These are phyloP conservation scores for Takashimella tepidaria DNA, from an alignment of 1,284 basidiomycete genomes.

Conservation along the genomic window DNA sequence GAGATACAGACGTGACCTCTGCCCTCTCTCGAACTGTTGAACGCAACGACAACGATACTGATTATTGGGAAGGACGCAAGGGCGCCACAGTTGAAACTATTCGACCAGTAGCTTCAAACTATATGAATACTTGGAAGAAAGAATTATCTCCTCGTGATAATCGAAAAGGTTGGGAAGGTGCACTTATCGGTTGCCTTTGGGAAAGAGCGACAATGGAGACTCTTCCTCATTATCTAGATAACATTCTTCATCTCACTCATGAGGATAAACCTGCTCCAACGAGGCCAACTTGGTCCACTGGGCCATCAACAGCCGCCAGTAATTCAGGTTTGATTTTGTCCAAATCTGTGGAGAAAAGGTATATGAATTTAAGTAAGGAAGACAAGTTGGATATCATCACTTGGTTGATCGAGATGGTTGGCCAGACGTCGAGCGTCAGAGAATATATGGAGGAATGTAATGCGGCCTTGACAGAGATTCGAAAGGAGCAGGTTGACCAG, in stretches of 20 bases:
- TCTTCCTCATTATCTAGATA: slow-evolving; percentile 67
- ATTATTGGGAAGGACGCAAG: slow-evolving; percentile 45
- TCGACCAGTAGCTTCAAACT: slow-evolving; percentile 28
- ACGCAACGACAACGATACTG: slow-evolving; percentile 34
- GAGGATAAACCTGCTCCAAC: slow-evolving; percentile 46
- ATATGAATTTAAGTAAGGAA: slow-evolving; percentile 63
- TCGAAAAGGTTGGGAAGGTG: slow-evolving; percentile 64
- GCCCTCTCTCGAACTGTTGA: slow-evolving; percentile 25
- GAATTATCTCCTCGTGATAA: slow-evolving; percentile 35
- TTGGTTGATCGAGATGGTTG: slow-evolving; percentile 83
- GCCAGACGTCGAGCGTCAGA: slow-evolving; percentile 83
- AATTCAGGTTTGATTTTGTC: slow-evolving; percentile 35
- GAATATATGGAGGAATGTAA: slow-evolving; percentile 86
- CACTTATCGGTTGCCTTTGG: slow-evolving; percentile 79
- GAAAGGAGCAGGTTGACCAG: slow-evolving; percentile 93
- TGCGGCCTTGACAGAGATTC: slow-evolving; percentile 77
- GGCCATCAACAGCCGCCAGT: slow-evolving; percentile 43
- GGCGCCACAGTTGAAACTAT: slow-evolving; percentile 45
- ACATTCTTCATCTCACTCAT: slow-evolving; percentile 71
- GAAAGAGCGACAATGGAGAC: slow-evolving; percentile 74
- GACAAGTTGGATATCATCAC: slow-evolving; percentile 80
- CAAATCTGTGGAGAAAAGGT: slow-evolving; percentile 60
- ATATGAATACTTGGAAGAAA: slow-evolving; percentile 33
- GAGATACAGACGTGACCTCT: slow-evolving; percentile 28
- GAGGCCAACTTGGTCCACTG: slow-evolving; percentile 46